Evolutionary conservation across 2,329 filamentous ascomycete genomes (phyloP), one percentile per base, ranked within the genome.

Genomic region (Trichoderma sp.): DNA sequence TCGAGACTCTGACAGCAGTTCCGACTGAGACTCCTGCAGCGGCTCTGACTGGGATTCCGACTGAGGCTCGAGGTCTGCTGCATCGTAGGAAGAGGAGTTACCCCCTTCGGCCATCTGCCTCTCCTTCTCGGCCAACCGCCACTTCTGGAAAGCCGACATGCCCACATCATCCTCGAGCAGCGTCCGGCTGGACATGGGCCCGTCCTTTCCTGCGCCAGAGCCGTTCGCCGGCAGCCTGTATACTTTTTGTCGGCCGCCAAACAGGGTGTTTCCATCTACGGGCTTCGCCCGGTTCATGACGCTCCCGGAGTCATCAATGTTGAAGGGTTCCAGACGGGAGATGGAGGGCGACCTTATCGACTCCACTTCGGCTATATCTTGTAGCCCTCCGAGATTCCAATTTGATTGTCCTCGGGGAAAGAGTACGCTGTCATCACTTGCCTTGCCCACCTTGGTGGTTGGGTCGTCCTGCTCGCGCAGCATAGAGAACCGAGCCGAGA

Each of bases 401-500:
- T 65, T 90, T 86, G 93, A 97, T 68, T 90, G 89, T 62, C 92
- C 86, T 72, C 92, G 93, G 3, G 91, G 91, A 68, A 88, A 90
- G 21, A 98, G 79, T 3, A 98, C 93, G 70, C 93, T 97, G 77
- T 97, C 94, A 74, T 98, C 94, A 76, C 91, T 95, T 17, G 94
- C 94, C 77, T 98, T 97, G 65, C 94, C 94, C 39, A 97, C 84
- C 75, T 93, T 90, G 2, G 92, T 94, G 68, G 82, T 89, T 1
- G 94, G 94, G 72, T 97, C 93, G 75, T 97, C 93, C 75, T 97
- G 94, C 77, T 97, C 94, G 72, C 92, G 84, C 39, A 98, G 81
- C 94, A 98, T 98, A 71, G 94, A 98, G 76, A 99, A 99, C 7
- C 95, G 88, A 14, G 93, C 92, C 0, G 94, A 98, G 5, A 99